phyloP scores from a whole-genome alignment of 2,329 filamentous ascomycete genomes.

The Sporothrix pallida region DNA sequence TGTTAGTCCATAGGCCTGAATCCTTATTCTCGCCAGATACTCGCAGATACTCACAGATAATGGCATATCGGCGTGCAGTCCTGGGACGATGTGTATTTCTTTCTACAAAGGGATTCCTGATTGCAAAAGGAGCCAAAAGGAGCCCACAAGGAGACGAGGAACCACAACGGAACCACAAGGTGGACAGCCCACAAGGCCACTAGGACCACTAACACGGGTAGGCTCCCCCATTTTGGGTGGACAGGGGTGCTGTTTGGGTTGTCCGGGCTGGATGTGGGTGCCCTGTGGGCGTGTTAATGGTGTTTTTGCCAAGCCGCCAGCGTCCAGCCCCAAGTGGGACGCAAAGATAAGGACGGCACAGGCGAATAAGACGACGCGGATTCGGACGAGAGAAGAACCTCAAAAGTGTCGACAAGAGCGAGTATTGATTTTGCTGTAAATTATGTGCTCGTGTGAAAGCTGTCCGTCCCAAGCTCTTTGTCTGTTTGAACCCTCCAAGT shows the following conservation, averaged over 20 bases:
- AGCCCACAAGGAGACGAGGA: conserved; percentile 1
- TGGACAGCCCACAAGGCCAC: not conserved
- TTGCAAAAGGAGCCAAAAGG: conserved; percentile 17
- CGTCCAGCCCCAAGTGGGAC: conserved; percentile 35
- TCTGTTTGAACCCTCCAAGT: not conserved
- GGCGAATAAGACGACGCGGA: conserved; percentile 33
- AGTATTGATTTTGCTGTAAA: not conserved
- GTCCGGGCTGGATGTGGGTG: not conserved
- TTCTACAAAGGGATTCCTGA: conserved; percentile 30
- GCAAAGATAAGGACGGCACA: conserved; percentile 35
- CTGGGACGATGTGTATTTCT: conserved; percentile 32
- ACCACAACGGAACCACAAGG: too few relatives aligned
- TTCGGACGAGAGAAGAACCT: not conserved
- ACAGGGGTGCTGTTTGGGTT: conserved; percentile 10
- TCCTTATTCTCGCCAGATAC: conserved; percentile 24
- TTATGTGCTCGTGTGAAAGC: not conserved
- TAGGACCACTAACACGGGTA: conserved; percentile 22
- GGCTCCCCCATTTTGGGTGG: conserved; percentile 1
- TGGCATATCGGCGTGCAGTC: conserved; percentile 20
- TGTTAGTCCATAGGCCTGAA: not conserved
- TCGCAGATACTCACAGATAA: not conserved
- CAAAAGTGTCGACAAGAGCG: too few relatives aligned
- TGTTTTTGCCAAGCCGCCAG: conserved; percentile 36
- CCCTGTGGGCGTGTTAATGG: not conserved
- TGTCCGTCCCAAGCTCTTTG: conserved; percentile 4